Conservation (phyloP, 2,329 filamentous ascomycete genomes). For the Colletotrichum gloeosporioides region DNA sequence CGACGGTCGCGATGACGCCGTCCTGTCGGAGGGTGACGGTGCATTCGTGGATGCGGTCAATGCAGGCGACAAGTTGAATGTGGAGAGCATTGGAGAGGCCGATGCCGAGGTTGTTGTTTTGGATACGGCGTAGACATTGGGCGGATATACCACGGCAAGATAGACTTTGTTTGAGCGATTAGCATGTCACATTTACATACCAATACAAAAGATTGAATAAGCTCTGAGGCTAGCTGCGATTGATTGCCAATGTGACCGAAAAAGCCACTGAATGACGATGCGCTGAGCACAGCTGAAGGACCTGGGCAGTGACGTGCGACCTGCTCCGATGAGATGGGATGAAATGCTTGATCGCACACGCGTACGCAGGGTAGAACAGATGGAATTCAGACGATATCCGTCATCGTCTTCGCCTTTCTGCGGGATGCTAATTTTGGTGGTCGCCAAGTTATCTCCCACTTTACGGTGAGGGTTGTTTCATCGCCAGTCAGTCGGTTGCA, state of each 20-base stretch:
- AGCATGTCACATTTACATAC: not conserved
- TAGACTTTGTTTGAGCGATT: not conserved
- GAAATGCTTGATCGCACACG: not conserved
- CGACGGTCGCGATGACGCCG: constrained; percentile 68
- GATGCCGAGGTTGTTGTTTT: constrained; percentile 75
- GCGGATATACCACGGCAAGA: not conserved
- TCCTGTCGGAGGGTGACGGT: constrained; percentile 80
- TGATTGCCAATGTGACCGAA: not conserved
- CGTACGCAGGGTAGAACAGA: not conserved
- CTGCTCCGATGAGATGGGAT: not conserved
- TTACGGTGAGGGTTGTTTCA: not conserved
- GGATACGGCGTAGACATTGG: constrained; percentile 59
- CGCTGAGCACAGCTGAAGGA: not conserved
- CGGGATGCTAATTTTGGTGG: not conserved
- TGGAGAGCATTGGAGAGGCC: constrained; percentile 72
- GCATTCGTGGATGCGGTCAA: constrained; percentile 73
- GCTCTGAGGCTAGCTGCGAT: not conserved
- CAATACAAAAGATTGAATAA: not conserved
- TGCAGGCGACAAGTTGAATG: constrained; percentile 65
- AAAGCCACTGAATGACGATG: not conserved
- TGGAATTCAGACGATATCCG: not conserved
- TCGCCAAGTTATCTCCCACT: not conserved
- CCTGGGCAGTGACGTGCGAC: not conserved
- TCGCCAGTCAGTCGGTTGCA: not conserved
- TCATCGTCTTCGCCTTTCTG: not conserved